Base-by-base conservation (phyloP, 768 basidiomycete genomes). In the Leccinum uliginosum region DNA sequence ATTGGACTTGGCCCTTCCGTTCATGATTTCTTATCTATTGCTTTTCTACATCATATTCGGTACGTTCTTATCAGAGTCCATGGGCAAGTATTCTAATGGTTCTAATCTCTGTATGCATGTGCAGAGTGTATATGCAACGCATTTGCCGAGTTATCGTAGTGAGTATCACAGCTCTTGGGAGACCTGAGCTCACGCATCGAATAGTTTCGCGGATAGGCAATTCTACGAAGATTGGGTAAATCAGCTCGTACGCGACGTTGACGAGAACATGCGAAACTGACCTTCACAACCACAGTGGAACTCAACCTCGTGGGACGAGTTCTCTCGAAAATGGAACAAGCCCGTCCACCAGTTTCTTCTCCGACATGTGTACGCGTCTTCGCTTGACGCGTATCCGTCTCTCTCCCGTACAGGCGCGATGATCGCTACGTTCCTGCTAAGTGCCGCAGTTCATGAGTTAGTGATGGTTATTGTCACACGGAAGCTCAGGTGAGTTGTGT, bases 251-350 rank as follows among this genome's bases (percentile, higher is more conserved):
- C 11, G 19, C 43, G 17, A n/a, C 10, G 24, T 19, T 45, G 24
- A 12, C 32, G 24, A 49, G 43, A 7, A 51, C 21, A 34, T 34
- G 14, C 38, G 21, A 12, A 51, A 27, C 35, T 59, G 27, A 58
- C 17, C 12, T 56, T 35, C 2, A 32, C 14, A 17, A 54, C 21
- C 24, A 32, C n/a, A 84, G 90, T 98, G 96, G 96, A 98, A 98
- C 73, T 93, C 93, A 6, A 93, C 89, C 0, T 91, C 93, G 2
- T 94, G 90, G 91, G 96, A 98, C 63, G 93, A 98, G 71, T 98
- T 96, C 71, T 91, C 95, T 4, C 86, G 97, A 45, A 95, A 96
- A 75, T 98, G 97, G 96, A 98, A 98, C 75, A 93, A 91, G 62
- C 96, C 96, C 11, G 96, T 98, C 30, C 87, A 98, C 62, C 80